Base-by-base conservation (phyloP, 495 filamentous ascomycete genomes). In the Paragyromitra xinjiangensis region DNA sequence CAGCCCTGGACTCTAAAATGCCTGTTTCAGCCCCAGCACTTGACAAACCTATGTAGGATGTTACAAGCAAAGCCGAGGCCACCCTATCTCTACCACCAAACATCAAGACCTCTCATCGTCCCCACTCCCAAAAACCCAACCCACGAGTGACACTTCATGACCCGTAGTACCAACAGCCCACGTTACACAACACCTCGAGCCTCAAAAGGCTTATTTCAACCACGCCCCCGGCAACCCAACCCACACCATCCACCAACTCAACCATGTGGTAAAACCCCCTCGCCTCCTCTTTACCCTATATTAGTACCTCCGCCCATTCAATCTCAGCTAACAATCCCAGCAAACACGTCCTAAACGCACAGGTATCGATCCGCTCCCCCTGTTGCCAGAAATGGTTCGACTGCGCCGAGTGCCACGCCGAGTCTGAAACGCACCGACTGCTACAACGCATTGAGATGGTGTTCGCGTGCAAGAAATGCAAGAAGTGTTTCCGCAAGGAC, bases 351-450 rank as follows among this genome's bases (percentile, higher is more conserved):
- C 90, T 99, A 82, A 99, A 99, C 87, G 95, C 95, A 63, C 95
- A 99, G 86, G 95, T 99, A 75, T 87, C 95, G 68, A 95, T 99
- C 86, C 92, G 95, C 73, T 94, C 94, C 50, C 91, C 94, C 64
- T 99, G 95, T 87, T 99, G 95, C 86, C 87, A 90, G 56, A 97
- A 97, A 88, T 98, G 95, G 95, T 98, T 97, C 86, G 96, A 98
- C 85, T 99, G 96, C 85, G 92, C 93, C 69, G 92, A 97, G 83
- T 99, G 95, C 85, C 95, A 99, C 86, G 86, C 86, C 48, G 95
- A 98, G 79, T 85, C 89, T 67, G 92, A 94, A 82, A 83, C 86
- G 48, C 95, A 99, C 83, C 82, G 86, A 50, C 89, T 99, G 55
- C 83, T 88, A 48, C 92, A 98, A 84, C 86, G 86, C 51, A 86